Evolutionary conservation across 148 eudicot genomes (phyloP).

Genomic region (Selenicereus undatus): DNA sequence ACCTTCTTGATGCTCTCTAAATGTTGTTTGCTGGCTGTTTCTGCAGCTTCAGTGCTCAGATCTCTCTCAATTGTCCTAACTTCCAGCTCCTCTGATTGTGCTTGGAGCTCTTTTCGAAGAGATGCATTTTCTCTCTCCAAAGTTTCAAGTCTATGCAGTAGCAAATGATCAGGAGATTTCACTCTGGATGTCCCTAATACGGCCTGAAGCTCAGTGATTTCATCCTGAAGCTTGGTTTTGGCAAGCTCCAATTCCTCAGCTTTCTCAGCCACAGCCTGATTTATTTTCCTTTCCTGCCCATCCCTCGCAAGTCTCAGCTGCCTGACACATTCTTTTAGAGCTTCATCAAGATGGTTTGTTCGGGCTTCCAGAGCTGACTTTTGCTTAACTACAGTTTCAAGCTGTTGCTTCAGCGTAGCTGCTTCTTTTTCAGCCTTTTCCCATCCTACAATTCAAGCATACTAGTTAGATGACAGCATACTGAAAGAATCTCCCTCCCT

Average conservation of each 20-base stretch:
- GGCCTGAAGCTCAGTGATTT: conserved; percentile 41
- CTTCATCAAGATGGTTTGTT: conserved; percentile 73
- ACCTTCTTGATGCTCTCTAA: conserved; percentile 72
- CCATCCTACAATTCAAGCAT: conserved; percentile 54
- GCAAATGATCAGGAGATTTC: conserved; percentile 32
- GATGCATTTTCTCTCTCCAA: conserved; percentile 51
- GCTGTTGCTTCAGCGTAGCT: conserved; percentile 51
- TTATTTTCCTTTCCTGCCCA: conserved; percentile 58
- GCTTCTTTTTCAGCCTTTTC: conserved; percentile 87
- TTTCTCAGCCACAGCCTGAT: conserved; percentile 49
- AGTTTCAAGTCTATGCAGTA: conserved; percentile 37
- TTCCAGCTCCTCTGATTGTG: conserved; percentile 58
- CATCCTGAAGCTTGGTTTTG: conserved; percentile 47
- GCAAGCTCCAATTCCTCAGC: conserved; percentile 38
- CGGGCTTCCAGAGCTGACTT: conserved; percentile 61
- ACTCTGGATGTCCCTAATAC: conserved; percentile 26
- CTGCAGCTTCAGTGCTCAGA: conserved; percentile 73
- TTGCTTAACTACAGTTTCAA: conserved; percentile 52
- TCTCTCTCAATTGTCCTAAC: conserved; percentile 66
- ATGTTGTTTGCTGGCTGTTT: conserved; percentile 82
- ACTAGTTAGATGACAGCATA: background rate
- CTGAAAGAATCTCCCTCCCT: background rate
- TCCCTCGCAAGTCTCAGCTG: conserved; percentile 74
- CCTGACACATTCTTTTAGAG: conserved; percentile 89
- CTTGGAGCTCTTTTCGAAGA: conserved; percentile 45